phyloP scores from a whole-genome alignment of 257 asterid species.

The Phtheirospermum japonicum region DNA sequence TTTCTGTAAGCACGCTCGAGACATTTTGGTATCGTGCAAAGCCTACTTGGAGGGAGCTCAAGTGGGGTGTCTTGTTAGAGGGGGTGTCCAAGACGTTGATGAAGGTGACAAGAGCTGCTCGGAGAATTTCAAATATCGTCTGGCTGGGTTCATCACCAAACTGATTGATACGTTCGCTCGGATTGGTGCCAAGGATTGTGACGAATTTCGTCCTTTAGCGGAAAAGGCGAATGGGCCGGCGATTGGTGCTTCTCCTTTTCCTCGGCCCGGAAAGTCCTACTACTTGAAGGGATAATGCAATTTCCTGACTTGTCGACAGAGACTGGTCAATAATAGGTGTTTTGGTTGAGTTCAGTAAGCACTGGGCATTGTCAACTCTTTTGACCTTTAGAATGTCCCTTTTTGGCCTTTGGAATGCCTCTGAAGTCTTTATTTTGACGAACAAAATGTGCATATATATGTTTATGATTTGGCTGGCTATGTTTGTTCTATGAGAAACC shows the following conservation, averaged over 20 bases:
- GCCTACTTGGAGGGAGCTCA: constrained; percentile 84
- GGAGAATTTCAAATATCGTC: constrained; percentile 34
- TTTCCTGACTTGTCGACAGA: no score
- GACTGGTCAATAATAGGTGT: no score
- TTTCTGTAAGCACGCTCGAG: constrained; percentile 53
- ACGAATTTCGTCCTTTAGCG: constrained; percentile 50
- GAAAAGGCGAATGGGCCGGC: constrained; percentile 28
- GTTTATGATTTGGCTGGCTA: no score
- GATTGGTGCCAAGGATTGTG: constrained; percentile 65
- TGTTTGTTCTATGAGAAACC: no score
- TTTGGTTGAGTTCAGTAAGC: no score
- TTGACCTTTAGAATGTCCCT: no score
- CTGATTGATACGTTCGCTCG: constrained; percentile 49
- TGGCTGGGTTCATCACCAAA: constrained; percentile 47
- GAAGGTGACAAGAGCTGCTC: constrained; percentile 84
- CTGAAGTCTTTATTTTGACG: no score
- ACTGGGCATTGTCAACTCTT: no score
- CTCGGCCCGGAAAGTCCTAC: neutral
- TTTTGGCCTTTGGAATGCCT: no score
- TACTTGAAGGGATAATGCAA: neutral
- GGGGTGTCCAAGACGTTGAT: constrained; percentile 82
- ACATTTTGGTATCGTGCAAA: constrained; percentile 67
- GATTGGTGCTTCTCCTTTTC: neutral
- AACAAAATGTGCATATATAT: no score
- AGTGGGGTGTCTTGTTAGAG: constrained; percentile 81